Evolutionary conservation across 345 rosid species (phyloP), one percentile per base, ranked within the genome.

Genomic region (Microcos paniculata): DNA sequence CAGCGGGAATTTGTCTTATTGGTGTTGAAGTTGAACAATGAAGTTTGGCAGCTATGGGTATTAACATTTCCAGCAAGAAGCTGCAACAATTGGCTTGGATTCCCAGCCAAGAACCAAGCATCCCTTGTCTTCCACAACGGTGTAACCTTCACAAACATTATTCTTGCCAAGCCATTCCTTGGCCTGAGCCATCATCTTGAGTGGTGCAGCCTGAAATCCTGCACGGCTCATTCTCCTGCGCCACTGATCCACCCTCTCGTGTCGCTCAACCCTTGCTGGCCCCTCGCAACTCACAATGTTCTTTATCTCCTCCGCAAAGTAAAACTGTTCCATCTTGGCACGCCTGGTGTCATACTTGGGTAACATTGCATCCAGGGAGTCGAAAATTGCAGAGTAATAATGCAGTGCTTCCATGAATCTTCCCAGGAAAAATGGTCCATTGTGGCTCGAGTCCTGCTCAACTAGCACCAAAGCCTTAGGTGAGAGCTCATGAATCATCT

Each of bases 251-350:
- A 83, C 78, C 80, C 82, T 84, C 87, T 88, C 94, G 6, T 85
- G 90, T 71, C 92, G 63, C 79, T 90, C 92, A 56, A 87, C 86
- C 80, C 89, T 75, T 0, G 78, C 86, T 0, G 86, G 81, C 16
- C 92, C 92, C 76, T 90, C 89, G n/a, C 89, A 85, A 77, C 92
- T 85, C 82, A 88, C 86, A 11, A 85, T 87, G 87, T 90, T 90
- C 85, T 85, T 88, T 14, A 90, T 87, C 87, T 87, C 89, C 77
- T 86, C 89, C 0, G 87, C 90, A 15, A 87, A 90, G 80, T 87
- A 90, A 49, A 90, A 87, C 77, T 87, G 89, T 64, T 90, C 92
- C 78, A 90, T 84, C 82, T 88, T 88, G 59, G 88, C 94, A 15
- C 94, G 78, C 65, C 82, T 79, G 1, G 90, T 90, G 87, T 88